These are phyloP conservation scores for Saturnispora serradocipensis DNA, from an alignment of 805 yeast species.

Conservation along the genomic window DNA sequence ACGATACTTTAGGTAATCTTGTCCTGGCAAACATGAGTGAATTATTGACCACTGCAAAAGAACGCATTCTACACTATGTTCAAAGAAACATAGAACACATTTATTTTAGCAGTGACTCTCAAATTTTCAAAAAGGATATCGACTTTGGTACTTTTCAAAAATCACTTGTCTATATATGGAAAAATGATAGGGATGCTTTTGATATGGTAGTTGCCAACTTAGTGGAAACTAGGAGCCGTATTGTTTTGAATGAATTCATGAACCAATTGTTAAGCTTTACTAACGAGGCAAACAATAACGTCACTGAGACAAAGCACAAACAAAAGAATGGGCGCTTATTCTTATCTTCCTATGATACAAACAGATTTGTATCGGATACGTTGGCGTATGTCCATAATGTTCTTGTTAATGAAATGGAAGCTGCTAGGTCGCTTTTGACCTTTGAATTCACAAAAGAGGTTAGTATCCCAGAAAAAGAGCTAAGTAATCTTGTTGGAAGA, in stretches of 20 bases:
- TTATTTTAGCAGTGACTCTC: conserved; percentile 14
- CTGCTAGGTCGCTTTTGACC: conserved; percentile 53
- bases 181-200: conserved; percentile 40
- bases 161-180: conserved; percentile 23
- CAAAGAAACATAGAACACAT: conserved; percentile 24
- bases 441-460: conserved; percentile 19
- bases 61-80: conserved; percentile 38
- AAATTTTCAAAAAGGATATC: background rate
- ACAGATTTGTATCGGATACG: conserved; percentile 76
- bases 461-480: conserved; percentile 12
- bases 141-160: conserved; percentile 21
- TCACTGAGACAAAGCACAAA: conserved; percentile 9
- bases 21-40: conserved; percentile 51
- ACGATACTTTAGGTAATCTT: conserved; percentile 54
- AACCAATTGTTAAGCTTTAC: conserved; percentile 39
- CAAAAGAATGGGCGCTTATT: conserved; percentile 36
- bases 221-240: conserved; percentile 59
- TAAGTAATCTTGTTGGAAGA: conserved; percentile 21
- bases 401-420: conserved; percentile 80
- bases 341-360: conserved; percentile 68
- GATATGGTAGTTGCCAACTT: conserved; percentile 52
- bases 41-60: conserved; percentile 44
- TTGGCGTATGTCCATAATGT: conserved; percentile 81
- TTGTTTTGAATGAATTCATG: conserved; percentile 57
- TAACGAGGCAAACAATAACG: conserved; percentile 10